A percentile compares a stretch with the other conserved stretches of the same genome.
These are phyloP conservation scores for Alternaria gansuensis DNA, from an alignment of 2,329 filamentous ascomycete genomes.

Conservation along the genomic window DNA sequence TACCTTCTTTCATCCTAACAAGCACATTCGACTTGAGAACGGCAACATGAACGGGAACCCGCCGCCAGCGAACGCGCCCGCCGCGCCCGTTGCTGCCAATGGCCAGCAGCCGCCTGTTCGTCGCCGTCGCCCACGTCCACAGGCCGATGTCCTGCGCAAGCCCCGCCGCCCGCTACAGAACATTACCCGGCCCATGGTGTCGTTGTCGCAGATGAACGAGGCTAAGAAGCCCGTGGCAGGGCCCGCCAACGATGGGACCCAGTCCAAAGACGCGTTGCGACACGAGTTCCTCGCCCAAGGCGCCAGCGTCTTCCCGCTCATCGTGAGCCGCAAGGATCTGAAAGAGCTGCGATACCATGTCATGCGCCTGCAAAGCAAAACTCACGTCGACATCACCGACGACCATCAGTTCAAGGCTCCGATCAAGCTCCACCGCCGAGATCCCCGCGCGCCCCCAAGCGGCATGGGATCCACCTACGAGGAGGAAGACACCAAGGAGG, in stretches of 20 bases:
- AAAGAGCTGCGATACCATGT: conserved; percentile 85
- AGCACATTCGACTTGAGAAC: conserved; percentile 30
- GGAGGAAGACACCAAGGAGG: conserved; percentile 69
- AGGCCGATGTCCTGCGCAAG: conserved; percentile 51
- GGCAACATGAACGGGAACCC: conserved; percentile 33
- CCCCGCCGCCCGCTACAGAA: conserved; percentile 47
- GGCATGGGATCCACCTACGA: conserved; percentile 48
- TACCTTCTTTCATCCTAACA: conserved; percentile 29
- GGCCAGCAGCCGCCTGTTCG: conserved; percentile 43
- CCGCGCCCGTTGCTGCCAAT: conserved; percentile 44
- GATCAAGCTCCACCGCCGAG: conserved; percentile 86
- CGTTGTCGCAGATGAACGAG: conserved; percentile 48
- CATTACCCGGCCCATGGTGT: conserved; percentile 45
- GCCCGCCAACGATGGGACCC: conserved; percentile 22
- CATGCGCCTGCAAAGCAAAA: conserved; percentile 76
- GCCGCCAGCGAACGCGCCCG: conserved; percentile 31
- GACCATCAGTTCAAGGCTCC: conserved; percentile 86
- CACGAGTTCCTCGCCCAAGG: conserved; percentile 40
- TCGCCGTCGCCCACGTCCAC: conserved; percentile 46
- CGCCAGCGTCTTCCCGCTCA: conserved; percentile 64
- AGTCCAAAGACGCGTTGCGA: conserved; percentile 36
- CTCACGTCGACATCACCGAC: conserved; percentile 72
- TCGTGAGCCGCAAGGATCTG: conserved; percentile 82
- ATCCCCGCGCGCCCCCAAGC: conserved; percentile 72
- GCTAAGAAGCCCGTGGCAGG: conserved; percentile 24